Evolutionary conservation across 1,139 yeast species (phyloP).

Genomic region (Taphrina populina): DNA sequence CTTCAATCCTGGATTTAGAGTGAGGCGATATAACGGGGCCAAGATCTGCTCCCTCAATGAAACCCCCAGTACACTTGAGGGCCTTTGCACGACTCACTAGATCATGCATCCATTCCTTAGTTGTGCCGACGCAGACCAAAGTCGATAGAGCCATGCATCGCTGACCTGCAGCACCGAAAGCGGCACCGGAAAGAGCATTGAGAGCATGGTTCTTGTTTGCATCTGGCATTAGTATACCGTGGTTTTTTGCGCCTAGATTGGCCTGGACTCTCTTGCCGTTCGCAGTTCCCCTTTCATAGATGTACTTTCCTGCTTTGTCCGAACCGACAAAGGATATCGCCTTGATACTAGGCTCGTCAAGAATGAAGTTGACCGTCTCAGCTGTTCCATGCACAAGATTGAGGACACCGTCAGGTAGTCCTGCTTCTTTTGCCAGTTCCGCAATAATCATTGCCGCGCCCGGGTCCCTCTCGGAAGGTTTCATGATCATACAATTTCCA

Average conservation of each 20-base stretch:
- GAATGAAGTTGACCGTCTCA: constrained; percentile 68
- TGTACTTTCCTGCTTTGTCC: constrained; percentile 73
- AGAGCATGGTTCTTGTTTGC: constrained; percentile 66
- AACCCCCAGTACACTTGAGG: constrained; percentile 67
- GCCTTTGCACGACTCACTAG: constrained; percentile 59
- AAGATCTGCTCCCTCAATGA: constrained; percentile 59
- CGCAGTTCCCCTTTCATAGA: constrained; percentile 64
- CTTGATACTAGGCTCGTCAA: constrained; percentile 74
- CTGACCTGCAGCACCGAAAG: constrained; percentile 84
- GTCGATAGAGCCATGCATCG: constrained; percentile 82
- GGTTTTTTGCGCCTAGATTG: constrained; percentile 76
- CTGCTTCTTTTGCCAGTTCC: constrained; percentile 71
- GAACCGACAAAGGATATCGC: constrained; percentile 80
- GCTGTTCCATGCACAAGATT: constrained; percentile 76
- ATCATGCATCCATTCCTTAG: constrained; percentile 65
- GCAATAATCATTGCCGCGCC: constrained; percentile 78
- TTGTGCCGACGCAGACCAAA: constrained; percentile 70
- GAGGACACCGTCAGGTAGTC: constrained; percentile 64
- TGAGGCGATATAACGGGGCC: constrained; percentile 72
- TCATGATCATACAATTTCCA: constrained; percentile 72
- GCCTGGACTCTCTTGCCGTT: constrained; percentile 78
- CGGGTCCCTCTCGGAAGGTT: constrained; percentile 76
- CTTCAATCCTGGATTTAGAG: constrained; percentile 56
- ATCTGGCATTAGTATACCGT: constrained; percentile 70
- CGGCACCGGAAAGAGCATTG: constrained; percentile 71